Conservation (phyloP, 2,329 filamentous ascomycete genomes). For the Ophiostoma triangulosporum region DNA sequence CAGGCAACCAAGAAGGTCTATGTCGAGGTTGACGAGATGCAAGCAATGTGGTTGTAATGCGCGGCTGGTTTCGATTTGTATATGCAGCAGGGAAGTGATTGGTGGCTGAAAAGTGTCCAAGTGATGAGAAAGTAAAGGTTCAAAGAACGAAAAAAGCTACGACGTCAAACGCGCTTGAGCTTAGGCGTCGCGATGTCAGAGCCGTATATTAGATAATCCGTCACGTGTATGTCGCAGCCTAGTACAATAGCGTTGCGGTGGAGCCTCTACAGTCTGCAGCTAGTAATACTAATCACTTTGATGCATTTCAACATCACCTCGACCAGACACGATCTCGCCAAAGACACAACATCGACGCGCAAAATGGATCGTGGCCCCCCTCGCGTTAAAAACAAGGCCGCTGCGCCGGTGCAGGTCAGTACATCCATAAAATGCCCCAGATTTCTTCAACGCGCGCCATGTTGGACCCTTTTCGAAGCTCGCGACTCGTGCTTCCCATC, state of each 20-base stretch:
- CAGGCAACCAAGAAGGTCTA: neutral
- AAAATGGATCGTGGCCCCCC: slow-evolving; percentile 88
- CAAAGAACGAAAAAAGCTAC: neutral
- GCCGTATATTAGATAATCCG: neutral
- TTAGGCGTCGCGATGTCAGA: neutral
- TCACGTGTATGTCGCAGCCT: neutral
- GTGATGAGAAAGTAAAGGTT: neutral
- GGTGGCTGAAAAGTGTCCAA: neutral
- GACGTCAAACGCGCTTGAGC: neutral
- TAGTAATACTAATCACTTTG: neutral
- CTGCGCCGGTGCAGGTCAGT: slow-evolving; percentile 50
- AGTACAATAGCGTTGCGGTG: too few relatives aligned
- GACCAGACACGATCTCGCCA: neutral
- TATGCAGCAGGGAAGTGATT: neutral
- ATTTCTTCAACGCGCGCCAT: neutral
- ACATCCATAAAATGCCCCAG: neutral
- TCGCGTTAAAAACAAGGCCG: slow-evolving; percentile 96
- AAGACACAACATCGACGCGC: neutral
- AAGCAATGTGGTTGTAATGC: neutral
- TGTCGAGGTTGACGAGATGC: neutral
- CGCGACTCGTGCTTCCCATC: slow-evolving; percentile 19
- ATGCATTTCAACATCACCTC: neutral
- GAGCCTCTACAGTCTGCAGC: neutral
- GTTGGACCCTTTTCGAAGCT: neutral
- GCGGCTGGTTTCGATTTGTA: too few relatives aligned